Conservation (phyloP, 768 basidiomycete species). For the Jaapia argillacea region DNA sequence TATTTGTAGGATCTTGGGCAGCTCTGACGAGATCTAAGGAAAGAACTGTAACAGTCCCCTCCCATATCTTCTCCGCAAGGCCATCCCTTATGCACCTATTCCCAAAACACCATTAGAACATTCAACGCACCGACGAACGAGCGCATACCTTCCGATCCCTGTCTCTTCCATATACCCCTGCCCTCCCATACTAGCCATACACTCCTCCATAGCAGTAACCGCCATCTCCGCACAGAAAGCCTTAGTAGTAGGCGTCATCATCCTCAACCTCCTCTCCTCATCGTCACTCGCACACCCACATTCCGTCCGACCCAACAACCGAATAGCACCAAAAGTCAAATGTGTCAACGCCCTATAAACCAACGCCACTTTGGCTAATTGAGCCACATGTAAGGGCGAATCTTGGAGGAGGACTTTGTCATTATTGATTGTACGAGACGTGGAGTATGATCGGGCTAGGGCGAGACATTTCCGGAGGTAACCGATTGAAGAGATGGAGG, state of each 20-base stretch:
- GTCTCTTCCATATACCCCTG: slow-evolving; percentile 83
- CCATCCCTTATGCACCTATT: slow-evolving; percentile 50
- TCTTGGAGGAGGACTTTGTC: slow-evolving; percentile 42
- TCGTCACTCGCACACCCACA: slow-evolving; percentile 37
- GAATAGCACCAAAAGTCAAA: slow-evolving; percentile 47
- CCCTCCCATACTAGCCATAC: slow-evolving; percentile 66
- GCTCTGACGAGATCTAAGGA: slow-evolving; percentile 57
- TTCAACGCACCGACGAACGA: neutral
- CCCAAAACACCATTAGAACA: neutral
- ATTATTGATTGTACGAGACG: slow-evolving; percentile 43
- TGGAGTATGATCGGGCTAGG: slow-evolving; percentile 56
- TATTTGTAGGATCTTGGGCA: slow-evolving; percentile 29
- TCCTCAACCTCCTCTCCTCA: slow-evolving; percentile 44
- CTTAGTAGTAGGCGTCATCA: slow-evolving; percentile 63
- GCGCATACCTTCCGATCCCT: slow-evolving; percentile 43
- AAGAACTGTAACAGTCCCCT: slow-evolving; percentile 62
- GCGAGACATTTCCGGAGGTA: slow-evolving; percentile 51
- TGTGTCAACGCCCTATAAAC: slow-evolving; percentile 60
- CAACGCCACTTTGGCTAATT: slow-evolving; percentile 49
- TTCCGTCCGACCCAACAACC: slow-evolving; percentile 53
- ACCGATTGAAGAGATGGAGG: slow-evolving; percentile 44
- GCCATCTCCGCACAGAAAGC: slow-evolving; percentile 62
- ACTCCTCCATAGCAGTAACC: slow-evolving; percentile 55
- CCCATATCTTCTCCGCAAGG: slow-evolving; percentile 78
- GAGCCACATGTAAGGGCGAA: slow-evolving; percentile 51